Conservation (phyloP, 2,329 filamentous ascomycete genomes). For the Falciphora oryzae region DNA sequence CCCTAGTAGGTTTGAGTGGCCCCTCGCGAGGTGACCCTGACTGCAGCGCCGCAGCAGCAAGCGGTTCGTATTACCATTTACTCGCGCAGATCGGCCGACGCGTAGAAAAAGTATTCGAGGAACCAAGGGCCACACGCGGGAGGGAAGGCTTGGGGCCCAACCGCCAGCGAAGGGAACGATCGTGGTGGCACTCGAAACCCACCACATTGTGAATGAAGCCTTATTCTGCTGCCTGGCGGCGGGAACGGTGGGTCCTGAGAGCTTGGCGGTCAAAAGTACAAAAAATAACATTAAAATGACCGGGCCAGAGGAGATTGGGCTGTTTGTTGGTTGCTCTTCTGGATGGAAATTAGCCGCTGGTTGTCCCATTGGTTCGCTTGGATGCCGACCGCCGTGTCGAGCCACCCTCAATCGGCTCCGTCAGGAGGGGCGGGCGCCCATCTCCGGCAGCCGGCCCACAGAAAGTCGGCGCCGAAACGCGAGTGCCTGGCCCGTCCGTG, state of each 20-base stretch:
- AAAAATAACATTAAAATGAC: neutral
- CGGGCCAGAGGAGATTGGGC: no score
- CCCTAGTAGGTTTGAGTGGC: no score
- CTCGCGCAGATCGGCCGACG: neutral
- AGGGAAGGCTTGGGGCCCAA: no score
- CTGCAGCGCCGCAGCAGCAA: no score
- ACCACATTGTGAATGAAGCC: neutral
- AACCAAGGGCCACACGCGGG: no score
- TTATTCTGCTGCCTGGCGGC: neutral
- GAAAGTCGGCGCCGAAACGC: neutral
- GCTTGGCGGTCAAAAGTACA: neutral
- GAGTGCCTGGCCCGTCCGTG: no score
- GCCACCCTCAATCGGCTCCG: neutral
- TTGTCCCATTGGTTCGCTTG: neutral
- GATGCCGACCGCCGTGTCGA: no score
- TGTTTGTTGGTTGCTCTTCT: no score
- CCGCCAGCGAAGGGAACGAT: neutral
- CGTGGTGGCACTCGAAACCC: neutral
- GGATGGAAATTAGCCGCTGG: neutral
- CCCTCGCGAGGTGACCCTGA: neutral
- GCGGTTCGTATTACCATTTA: neutral
- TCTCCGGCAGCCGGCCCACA: no score
- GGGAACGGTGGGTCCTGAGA: neutral
- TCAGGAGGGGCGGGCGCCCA: neutral
- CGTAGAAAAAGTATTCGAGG: no score